Evolutionary conservation across 2,329 filamentous ascomycete genomes (phyloP), one percentile per base, ranked within the genome.

Genomic region (Bisporella sp.): DNA sequence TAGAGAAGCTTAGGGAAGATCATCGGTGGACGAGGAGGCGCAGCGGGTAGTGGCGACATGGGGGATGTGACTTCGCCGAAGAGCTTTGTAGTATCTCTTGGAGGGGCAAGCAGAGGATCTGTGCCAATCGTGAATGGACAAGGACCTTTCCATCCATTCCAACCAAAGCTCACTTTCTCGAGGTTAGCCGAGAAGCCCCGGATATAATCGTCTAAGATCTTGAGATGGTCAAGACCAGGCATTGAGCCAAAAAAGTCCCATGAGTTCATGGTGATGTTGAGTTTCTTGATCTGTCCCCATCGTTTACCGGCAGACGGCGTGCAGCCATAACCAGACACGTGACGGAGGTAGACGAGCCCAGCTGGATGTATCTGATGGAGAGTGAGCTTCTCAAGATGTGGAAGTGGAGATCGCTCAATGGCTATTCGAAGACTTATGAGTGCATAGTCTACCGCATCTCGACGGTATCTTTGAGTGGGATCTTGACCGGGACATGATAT

Each of bases 351-450:
- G 58, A 85, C 77, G 47, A 95, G 80, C 6, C 85, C 86, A 1
- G 81, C 78, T 0, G 88, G 82, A 59, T 95, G 89, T 7, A 95
- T 78, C 2, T 81, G 80, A 9, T 81, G 78, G 2, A 95, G 76
- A 1, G 86, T 86, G 3, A 96, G 74, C 53, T 84, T 84, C 55
- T 76, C 73, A 11, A 96, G 77, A 51, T 75, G 77, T 46, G 72
- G 73, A 45, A 93, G 70, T 1, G 82, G 79, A 7, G 84, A 80
- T 48, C 84, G 79, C 71, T 95, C 90, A 31, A 95, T 70, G 9
- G 90, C 85, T 56, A 95, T 89, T 56, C 89, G 85, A 49, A 95
- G 71, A 57, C 88, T 93, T 64, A 95, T 89, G 54, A 96, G 81
- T 4, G 89, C 89, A 64, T 93, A 95, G 73, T 95, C 90, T 53